Conservation (phyloP, 2,329 filamentous ascomycete species). For the Pseudogymnoascus sp. region DNA sequence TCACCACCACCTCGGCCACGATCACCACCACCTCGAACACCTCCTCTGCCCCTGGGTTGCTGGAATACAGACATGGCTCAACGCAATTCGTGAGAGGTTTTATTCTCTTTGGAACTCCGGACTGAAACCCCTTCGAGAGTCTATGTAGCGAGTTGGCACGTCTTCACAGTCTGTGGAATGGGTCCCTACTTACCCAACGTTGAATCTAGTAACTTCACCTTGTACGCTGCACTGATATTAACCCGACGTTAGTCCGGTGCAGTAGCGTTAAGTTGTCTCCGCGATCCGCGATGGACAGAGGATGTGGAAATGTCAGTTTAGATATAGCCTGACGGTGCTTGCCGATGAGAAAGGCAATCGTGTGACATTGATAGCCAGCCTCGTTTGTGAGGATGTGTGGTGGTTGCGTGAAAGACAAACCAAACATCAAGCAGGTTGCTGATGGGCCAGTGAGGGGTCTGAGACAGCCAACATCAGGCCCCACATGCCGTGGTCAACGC, state of each 20-base stretch:
- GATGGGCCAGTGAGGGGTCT: neutral
- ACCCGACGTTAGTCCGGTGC: neutral
- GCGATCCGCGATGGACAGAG: neutral
- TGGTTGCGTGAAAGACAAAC: neutral
- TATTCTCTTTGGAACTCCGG: neutral
- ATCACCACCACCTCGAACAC: constrained; percentile 8
- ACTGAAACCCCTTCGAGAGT: neutral
- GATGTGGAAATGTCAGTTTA: neutral
- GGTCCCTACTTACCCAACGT: neutral
- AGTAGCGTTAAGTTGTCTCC: neutral
- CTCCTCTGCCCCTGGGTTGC: neutral
- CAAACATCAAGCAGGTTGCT: neutral
- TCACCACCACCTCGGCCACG: constrained; percentile 6
- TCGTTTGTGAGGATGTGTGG: neutral
- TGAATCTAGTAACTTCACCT: neutral
- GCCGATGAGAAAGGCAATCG: neutral
- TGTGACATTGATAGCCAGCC: neutral
- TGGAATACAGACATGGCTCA: neutral
- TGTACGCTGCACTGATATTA: neutral
- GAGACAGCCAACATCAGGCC: neutral
- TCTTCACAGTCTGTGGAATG: neutral
- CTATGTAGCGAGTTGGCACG: neutral
- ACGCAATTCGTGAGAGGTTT: neutral
- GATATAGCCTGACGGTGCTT: neutral
- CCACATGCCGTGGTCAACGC: neutral